phyloP scores from a whole-genome alignment of 768 basidiomycete genomes.

The Jaapia argillacea region DNA sequence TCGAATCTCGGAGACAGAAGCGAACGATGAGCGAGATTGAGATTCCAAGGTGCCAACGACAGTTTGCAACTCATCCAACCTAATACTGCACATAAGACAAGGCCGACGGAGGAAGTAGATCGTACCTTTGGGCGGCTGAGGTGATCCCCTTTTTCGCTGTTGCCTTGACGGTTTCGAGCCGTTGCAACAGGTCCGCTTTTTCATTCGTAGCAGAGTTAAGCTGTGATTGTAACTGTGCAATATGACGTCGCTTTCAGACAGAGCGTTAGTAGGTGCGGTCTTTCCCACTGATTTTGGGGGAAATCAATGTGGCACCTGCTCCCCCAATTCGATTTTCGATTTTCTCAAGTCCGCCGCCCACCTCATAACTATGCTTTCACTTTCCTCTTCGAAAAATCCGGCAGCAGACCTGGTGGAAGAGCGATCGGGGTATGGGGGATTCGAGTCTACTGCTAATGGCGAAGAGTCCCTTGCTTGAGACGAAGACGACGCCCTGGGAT shows the following conservation, averaged over 20 bases:
- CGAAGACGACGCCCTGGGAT: too few species aligned
- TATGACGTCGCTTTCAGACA: not conserved
- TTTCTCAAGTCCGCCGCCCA: not conserved
- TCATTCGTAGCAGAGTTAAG: not conserved
- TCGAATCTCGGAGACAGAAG: not conserved
- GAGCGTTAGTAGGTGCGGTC: not conserved
- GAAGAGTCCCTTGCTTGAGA: too few species aligned
- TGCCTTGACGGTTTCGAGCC: not conserved
- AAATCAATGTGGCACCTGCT: not conserved
- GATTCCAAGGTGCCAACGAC: not conserved
- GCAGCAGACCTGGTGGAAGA: too few species aligned
- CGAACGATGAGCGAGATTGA: not conserved
- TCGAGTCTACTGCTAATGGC: too few species aligned
- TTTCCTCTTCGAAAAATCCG: too few species aligned
- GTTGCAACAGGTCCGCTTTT: not conserved
- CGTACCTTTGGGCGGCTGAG: not conserved
- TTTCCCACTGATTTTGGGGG: too few species aligned
- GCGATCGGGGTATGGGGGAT: too few species aligned
- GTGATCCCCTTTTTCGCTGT: not conserved
- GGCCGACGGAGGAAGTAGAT: too few species aligned
- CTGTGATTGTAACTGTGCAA: not conserved
- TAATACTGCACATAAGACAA: too few species aligned
- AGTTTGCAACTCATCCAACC: not conserved
- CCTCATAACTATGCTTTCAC: too few species aligned
- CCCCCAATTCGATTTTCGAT: not conserved